These are phyloP conservation scores for Lactarius pseudohatsudake DNA, from an alignment of 768 basidiomycete species.

Conservation along the genomic window DNA sequence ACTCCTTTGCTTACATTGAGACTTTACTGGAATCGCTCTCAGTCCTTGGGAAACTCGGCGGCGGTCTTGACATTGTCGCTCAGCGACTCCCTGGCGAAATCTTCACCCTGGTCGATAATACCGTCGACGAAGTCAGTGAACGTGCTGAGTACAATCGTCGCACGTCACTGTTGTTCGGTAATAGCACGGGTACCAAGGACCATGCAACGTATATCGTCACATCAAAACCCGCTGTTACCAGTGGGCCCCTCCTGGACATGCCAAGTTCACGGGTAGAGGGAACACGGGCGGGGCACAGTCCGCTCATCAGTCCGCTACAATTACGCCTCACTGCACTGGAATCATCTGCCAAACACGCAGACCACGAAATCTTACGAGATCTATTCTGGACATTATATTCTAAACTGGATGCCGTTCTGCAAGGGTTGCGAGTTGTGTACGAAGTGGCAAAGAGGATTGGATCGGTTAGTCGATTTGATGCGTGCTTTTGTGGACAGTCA, in stretches of 20 bases:
- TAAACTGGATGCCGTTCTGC: conserved; percentile 90
- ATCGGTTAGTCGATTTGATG: conserved; percentile 57
- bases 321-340: conserved; percentile 74
- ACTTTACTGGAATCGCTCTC: conserved; percentile 90
- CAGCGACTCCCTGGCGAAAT: conserved; percentile 86
- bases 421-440: conserved; percentile 85
- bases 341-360: conserved; percentile 64
- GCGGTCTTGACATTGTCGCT: conserved; percentile 75
- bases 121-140: conserved; percentile 89
- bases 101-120: conserved; percentile 79
- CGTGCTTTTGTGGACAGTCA: background rate
- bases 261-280: conserved; percentile 21
- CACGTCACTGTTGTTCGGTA: conserved; percentile 38
- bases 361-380: conserved; percentile 86
- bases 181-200: conserved; percentile 32
- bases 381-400: conserved; percentile 98
- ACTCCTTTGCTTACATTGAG: conserved; percentile 93
- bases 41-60: conserved; percentile 84
- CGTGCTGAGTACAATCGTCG: conserved; percentile 77
- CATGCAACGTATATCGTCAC: conserved; percentile 55
- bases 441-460: conserved; percentile 91
- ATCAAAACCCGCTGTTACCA: conserved; percentile 29
- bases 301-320: conserved; percentile 46
- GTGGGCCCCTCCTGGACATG: conserved; percentile 25
- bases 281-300: conserved; percentile 30